Conservation (phyloP, 768 basidiomycete species). For the Leccinum pellstonianum region DNA sequence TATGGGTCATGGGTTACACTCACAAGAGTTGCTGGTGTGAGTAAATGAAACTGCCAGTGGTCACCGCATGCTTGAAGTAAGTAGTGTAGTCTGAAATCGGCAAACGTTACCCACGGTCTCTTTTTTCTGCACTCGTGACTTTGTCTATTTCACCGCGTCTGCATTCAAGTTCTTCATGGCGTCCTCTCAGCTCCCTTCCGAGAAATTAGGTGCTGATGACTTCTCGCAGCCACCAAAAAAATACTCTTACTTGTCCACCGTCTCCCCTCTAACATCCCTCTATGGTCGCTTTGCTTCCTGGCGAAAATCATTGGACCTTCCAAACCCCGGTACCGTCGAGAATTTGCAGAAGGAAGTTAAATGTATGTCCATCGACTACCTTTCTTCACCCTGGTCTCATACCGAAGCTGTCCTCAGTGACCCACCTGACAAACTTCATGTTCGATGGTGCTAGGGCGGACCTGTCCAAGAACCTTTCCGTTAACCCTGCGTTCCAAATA, state of each 20-base stretch:
- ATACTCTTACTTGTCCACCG: conserved; percentile 33
- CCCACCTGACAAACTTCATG: conserved; percentile 89
- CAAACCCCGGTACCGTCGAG: conserved; percentile 92
- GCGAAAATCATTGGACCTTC: conserved; percentile 77
- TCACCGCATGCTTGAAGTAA: no score
- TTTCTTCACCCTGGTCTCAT: conserved; percentile 5
- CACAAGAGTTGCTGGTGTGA: no score
- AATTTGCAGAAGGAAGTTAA: conserved; percentile 93
- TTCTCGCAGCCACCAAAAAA: conserved; percentile 36
- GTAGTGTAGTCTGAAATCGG: conserved; percentile 13
- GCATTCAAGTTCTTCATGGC: conserved; percentile 38
- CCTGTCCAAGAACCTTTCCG: conserved; percentile 87
- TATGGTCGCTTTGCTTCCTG: conserved; percentile 77
- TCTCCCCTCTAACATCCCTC: conserved; percentile 60
- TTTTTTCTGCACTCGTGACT: conserved; percentile 29
- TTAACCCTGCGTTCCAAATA: conserved; percentile 96
- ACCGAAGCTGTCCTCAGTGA: conserved; percentile 49
- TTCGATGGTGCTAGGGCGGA: conserved; percentile 98
- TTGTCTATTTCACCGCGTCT: conserved; percentile 25
- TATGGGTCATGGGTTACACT: no score
- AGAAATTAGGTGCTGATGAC: conserved; percentile 43
- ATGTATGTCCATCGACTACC: conserved; percentile 44
- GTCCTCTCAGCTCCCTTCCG: conserved; percentile 38
- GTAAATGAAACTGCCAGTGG: no score
- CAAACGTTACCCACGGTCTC: conserved; percentile 30